phyloP scores from a whole-genome alignment of 805 yeast species.

The Wickerhamiella azymoides region DNA sequence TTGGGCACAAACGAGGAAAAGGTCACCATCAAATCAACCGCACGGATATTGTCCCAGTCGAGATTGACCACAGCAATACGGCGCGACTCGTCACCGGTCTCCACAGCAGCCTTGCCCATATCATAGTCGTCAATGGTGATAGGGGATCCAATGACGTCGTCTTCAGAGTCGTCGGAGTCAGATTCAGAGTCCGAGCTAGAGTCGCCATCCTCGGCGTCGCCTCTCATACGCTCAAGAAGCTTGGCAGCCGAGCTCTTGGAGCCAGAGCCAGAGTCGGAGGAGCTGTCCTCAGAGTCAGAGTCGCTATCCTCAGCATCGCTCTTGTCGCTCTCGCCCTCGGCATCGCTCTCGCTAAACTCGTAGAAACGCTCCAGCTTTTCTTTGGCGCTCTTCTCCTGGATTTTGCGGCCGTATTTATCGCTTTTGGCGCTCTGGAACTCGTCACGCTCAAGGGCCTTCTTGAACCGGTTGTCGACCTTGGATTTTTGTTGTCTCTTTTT shows the following conservation, averaged over 20 bases:
- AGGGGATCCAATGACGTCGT: constrained; percentile 9
- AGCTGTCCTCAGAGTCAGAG: constrained; percentile 10
- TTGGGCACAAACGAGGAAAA: constrained; percentile 73
- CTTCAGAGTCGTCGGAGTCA: constrained; percentile 13
- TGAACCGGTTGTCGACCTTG: constrained; percentile 76
- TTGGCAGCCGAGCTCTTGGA: not conserved
- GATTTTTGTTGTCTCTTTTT: constrained; percentile 56
- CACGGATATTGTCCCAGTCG: constrained; percentile 93
- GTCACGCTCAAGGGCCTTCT: constrained; percentile 43
- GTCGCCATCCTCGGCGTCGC: constrained; percentile 9
- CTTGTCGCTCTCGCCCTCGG: constrained; percentile 21
- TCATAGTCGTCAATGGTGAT: constrained; percentile 24
- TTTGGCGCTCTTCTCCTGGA: constrained; percentile 33
- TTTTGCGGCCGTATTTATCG: constrained; percentile 77
- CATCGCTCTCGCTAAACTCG: constrained; percentile 29
- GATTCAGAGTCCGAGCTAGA: constrained; percentile 10
- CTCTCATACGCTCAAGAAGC: constrained; percentile 18
- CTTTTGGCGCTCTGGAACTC: constrained; percentile 48
- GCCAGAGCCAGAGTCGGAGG: constrained; percentile 6
- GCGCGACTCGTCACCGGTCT: constrained; percentile 71
- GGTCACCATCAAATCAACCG: constrained; percentile 80
- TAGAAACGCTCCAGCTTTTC: constrained; percentile 54
- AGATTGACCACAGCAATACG: constrained; percentile 84
- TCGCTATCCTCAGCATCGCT: constrained; percentile 14
- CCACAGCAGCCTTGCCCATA: constrained; percentile 38